phyloP scores from a whole-genome alignment of 345 rosid species.

The Citrus trifoliata region DNA sequence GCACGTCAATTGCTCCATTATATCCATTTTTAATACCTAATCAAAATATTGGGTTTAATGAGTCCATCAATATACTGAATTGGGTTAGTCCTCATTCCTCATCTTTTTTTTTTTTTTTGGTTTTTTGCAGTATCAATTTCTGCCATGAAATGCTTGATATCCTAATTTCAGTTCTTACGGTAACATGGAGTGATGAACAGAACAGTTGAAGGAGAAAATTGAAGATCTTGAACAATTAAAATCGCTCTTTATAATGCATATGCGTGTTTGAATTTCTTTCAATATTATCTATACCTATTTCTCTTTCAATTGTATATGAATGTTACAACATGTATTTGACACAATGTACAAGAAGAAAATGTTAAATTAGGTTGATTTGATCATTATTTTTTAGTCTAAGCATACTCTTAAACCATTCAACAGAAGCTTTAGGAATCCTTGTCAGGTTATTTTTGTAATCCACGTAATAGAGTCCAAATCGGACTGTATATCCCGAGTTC shows the following conservation, averaged over 20 bases:
- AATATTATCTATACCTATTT: background rate
- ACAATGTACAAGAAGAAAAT: background rate
- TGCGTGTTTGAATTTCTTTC: background rate
- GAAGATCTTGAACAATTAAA: background rate
- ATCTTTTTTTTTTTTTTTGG: no score
- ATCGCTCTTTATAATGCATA: background rate
- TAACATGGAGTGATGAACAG: background rate
- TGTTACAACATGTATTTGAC: background rate
- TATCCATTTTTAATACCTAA: background rate
- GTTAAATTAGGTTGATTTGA: conserved; percentile 12
- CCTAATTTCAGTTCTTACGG: background rate
- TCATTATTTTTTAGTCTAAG: conserved; percentile 30
- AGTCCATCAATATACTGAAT: background rate
- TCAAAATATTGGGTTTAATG: background rate
- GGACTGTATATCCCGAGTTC: conserved; percentile 86
- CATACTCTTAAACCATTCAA: conserved; percentile 59
- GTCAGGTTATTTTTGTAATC: conserved; percentile 79
- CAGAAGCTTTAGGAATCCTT: conserved; percentile 79
- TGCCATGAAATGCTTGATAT: background rate
- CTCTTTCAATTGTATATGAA: background rate
- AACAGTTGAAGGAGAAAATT: background rate
- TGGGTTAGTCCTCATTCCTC: background rate
- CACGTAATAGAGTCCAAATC: conserved; percentile 80
- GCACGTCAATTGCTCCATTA: background rate
- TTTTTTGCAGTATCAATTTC: background rate